Conservation (phyloP, 495 filamentous ascomycete genomes). For the Trichocladium uniseriatum region DNA sequence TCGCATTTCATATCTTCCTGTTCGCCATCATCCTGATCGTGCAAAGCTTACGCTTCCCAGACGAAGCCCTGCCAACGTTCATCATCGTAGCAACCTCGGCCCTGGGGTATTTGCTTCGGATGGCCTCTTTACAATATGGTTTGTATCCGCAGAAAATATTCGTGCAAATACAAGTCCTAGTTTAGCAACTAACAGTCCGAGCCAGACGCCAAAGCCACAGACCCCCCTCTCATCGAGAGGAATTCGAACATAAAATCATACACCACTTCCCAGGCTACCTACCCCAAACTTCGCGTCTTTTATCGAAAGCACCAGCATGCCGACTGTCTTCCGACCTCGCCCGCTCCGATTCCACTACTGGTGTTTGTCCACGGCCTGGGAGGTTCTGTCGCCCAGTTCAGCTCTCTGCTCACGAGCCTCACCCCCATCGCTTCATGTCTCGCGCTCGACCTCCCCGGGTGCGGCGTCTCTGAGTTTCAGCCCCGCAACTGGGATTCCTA, state of each 20-base stretch:
- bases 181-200: neutral
- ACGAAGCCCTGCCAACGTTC: neutral
- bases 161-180: neutral
- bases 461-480: conserved; percentile 65
- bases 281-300: conserved; percentile 73
- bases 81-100: neutral
- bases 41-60: neutral
- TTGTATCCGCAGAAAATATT: neutral
- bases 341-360: conserved; percentile 67
- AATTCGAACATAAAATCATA: conserved; percentile 64
- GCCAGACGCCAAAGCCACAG: conserved; percentile 38
- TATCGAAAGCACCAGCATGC: conserved; percentile 72
- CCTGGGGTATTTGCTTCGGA: conserved; percentile 1
- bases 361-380: conserved; percentile 91
- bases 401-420: conserved; percentile 69
- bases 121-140: conserved; percentile 6
- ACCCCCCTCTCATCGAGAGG: conserved; percentile 69
- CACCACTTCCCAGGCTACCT: conserved; percentile 58
- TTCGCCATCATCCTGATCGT: neutral
- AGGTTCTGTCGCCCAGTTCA: conserved; percentile 81
- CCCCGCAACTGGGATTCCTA: conserved; percentile 71
- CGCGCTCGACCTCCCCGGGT: conserved; percentile 83
- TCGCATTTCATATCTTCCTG: neutral
- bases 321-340: conserved; percentile 61
- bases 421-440: conserved; percentile 81